phyloP scores from a whole-genome alignment of 1,139 yeast genomes.

The Casaregolazyma suthepensis region DNA sequence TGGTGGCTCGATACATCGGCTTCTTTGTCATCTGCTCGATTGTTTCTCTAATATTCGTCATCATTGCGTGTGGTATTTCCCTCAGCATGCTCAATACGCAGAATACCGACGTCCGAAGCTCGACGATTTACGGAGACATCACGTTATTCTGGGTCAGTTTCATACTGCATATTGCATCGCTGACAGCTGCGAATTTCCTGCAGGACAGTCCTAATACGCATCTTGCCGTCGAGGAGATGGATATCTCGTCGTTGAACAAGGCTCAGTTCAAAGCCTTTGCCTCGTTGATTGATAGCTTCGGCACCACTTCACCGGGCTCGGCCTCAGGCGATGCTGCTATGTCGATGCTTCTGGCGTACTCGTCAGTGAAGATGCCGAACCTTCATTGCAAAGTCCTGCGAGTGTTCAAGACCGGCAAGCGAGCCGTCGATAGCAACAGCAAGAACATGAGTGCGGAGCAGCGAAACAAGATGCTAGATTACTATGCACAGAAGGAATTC shows the following conservation, averaged over 20 bases:
- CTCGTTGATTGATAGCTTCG: constrained; percentile 34
- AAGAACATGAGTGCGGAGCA: not conserved
- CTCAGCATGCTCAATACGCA: not conserved
- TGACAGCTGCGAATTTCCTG: constrained; percentile 2
- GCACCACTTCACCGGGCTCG: constrained; percentile 34
- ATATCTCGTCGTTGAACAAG: constrained; percentile 28
- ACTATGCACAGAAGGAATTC: constrained; percentile 29
- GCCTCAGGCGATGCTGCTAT: constrained; percentile 36
- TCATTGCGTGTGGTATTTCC: constrained; percentile 4
- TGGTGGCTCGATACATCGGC: constrained; percentile 19
- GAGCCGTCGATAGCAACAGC: not conserved
- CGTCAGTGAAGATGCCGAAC: constrained; percentile 29
- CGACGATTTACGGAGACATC: constrained; percentile 4
- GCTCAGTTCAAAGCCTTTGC: constrained; percentile 38
- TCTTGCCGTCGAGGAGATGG: constrained; percentile 35
- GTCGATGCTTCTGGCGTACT: constrained; percentile 37
- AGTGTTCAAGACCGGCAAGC: constrained; percentile 25
- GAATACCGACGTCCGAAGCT: not conserved
- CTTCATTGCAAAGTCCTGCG: constrained; percentile 38
- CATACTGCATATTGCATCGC: constrained; percentile 3
- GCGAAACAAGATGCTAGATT: constrained; percentile 1
- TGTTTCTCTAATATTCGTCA: constrained; percentile 1
- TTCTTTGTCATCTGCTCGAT: constrained; percentile 20
- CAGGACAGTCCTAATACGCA: constrained; percentile 23
- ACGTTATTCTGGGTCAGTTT: constrained; percentile 5